Base-by-base conservation (phyloP, 106 monocot species). In the Cymbidium sinense region DNA sequence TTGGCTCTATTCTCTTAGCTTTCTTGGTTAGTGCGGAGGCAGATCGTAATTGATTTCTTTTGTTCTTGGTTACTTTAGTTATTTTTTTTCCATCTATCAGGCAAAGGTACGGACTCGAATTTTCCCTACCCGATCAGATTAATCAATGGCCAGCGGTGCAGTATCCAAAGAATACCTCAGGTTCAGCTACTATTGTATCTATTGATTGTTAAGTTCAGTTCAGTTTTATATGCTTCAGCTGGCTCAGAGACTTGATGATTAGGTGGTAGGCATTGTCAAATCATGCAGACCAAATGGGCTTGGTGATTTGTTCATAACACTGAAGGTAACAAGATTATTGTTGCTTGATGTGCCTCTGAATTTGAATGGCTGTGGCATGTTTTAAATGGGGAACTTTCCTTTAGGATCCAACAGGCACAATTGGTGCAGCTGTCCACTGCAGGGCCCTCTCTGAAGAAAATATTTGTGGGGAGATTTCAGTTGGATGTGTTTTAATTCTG, bases 331-430 rank as follows among this genome's bases (percentile, higher is more conserved):
- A 7, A 5, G 0, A 5, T 41, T 12, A 30, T 19, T 12, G 7
- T 17, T 50, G 18, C 0, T 5, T 33, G 20, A 31, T n/a, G 5
- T 37, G 0, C 37, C 13, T 58, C 7, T 30, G 6, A 21, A 35
- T 70, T 75, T 74, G 39, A 15, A 1, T 34, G n/a, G 21, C 28
- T 80, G 18, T 43, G 31, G 67, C 13, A 25, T 67, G 33, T 33
- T 30, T 33, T 76, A 17, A 47, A 77, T 50, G 20, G 43, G 5
- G 0, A 44, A 10, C 67, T 76, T 33, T 4, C 6, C 81, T 61
- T n/a, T 79, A 96, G 96, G 96, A 96, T 88, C 89, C 89, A 12
- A 88, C 93, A 2, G 93, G 89, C n/a, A 86, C 50, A n/a, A 86
- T 96, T 43, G 83, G 82, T 67, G 96, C 96, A 74, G 85, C 83